Conservation (phyloP, 108 stramenopile genomes). For the Cyclotella choctawhatcheeana region DNA sequence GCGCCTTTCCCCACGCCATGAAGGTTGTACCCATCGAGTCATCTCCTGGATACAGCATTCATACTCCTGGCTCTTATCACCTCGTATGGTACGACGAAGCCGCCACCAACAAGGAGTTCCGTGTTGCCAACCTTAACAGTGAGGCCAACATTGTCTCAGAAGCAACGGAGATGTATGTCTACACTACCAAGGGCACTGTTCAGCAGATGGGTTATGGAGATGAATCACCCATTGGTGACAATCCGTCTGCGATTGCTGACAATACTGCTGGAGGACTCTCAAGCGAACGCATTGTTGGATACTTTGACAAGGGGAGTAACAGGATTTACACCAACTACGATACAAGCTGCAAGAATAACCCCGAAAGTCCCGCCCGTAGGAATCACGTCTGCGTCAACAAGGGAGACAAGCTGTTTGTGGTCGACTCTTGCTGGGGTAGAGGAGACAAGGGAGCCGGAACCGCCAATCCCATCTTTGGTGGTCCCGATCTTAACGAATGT, state of each 20-base stretch:
- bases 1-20: conserved; percentile 63
- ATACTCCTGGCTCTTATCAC: conserved; percentile 56
- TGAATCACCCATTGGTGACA: conserved; percentile 38
- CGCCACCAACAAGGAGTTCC: conserved; percentile 49
- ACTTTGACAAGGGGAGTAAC: conserved; percentile 55
- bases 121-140: conserved; percentile 49
- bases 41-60: conserved; percentile 41
- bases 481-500: conserved; percentile 36
- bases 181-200: conserved; percentile 64
- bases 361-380: conserved; percentile 27
- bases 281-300: conserved; percentile 54
- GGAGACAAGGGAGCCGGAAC: conserved; percentile 51
- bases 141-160: conserved; percentile 31
- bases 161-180: conserved; percentile 51
- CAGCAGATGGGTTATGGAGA: conserved; percentile 52
- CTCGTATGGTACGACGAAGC: conserved; percentile 58
- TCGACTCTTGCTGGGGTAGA: conserved; percentile 57
- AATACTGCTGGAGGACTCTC: conserved; percentile 31
- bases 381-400: conserved; percentile 66
- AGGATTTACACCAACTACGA: conserved; percentile 67
- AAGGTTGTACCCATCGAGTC: conserved; percentile 59
- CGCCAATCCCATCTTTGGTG: conserved; percentile 57
- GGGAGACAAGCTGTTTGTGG: conserved; percentile 68
- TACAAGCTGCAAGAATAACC: conserved; percentile 59
- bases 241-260: conserved; percentile 25